Conservation (phyloP, 352 stramenopile species). For the Phytophthora pinifolia region DNA sequence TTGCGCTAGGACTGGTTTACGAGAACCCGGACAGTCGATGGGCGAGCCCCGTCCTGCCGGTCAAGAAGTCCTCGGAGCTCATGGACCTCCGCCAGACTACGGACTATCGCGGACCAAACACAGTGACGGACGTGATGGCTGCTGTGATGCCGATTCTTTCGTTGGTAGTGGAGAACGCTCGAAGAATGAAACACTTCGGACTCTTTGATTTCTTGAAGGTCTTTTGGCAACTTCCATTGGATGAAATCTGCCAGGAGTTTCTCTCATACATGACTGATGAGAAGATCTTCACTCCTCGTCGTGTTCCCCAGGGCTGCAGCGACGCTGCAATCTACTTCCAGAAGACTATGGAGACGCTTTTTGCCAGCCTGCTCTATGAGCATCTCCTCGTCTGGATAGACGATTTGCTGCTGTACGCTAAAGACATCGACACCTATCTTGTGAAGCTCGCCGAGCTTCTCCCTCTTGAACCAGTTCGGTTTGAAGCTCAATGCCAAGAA, state of each 20-base stretch:
- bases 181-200: constrained; percentile 5
- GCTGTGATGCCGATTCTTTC: constrained; percentile 15
- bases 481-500: constrained; percentile 7
- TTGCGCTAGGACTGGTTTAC: no score
- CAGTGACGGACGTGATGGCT: constrained; percentile 1
- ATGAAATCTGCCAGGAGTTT: constrained; percentile 4
- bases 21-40: constrained; percentile 14
- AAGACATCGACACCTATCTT: constrained; percentile 22
- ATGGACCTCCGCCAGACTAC: constrained; percentile 2
- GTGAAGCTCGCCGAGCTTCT: constrained; percentile 23
- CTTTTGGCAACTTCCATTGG: constrained; percentile 13
- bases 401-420: constrained; percentile 28
- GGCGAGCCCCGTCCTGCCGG: constrained; percentile 8
- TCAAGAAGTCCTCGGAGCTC: constrained; percentile 4
- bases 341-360: constrained; percentile 13
- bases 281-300: constrained; percentile 22
- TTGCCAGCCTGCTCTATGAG: constrained; percentile 4
- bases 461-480: constrained; percentile 18
- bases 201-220: constrained; percentile 14
- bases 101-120: constrained; percentile 7
- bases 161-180: neutral
- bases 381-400: neutral
- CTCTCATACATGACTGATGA: constrained; percentile 26
- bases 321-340: constrained; percentile 14
- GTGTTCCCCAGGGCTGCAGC: constrained; percentile 15